Base-by-base conservation (phyloP, 2,329 filamentous ascomycete genomes). In the Colletotrichum kahawae region DNA sequence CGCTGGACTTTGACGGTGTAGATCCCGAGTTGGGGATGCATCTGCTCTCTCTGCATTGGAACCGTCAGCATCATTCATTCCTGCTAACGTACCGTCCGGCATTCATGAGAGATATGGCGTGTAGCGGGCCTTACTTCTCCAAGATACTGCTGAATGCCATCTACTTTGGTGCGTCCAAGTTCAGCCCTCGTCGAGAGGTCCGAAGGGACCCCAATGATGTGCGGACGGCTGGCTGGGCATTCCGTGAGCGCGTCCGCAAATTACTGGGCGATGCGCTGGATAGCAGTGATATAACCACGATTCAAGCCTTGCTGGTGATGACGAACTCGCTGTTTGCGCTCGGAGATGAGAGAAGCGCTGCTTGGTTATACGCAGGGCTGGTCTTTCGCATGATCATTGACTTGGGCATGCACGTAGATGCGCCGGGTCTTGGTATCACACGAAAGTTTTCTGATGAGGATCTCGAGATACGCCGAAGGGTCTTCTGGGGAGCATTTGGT, bases 351-450 rank as follows among this genome's bases (percentile, higher is more conserved):
- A 82, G 86, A 34, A 90, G 88, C 72, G 85, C 85, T 7, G 87
- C 90, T 3, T 92, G 90, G 90, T 77, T 91, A 6, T 92, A 92
- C 74, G 86, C 88, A 67, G 90, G 90, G 2, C 85, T 89, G 76
- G 90, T 90, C 0, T 90, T 91, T 72, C 85, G 89, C 12, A 88
- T 92, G 82, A 82, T 91, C 31, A 86, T 88, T 66, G 90, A 92
- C 77, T 79, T 92, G 7, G 87, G 89, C 0, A 87, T 91, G 76
- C 88, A 90, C 76, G 83, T 89, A 21, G 84, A 86, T 80, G 81
- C 80, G 66, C 79, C 81, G 60, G 79, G 78, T 48, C 79, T 84
- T 69, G 71, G 81, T 54, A 79, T 77, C 7, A 77, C 79, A 65
- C 79, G 80, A 14, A 81, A 80, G 14, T 82, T 87, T 60, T 84